Evolutionary conservation across 2,329 filamentous ascomycete species (phyloP), one percentile per base, ranked within the genome.

Genomic region (Colletotrichum endophyticum): DNA sequence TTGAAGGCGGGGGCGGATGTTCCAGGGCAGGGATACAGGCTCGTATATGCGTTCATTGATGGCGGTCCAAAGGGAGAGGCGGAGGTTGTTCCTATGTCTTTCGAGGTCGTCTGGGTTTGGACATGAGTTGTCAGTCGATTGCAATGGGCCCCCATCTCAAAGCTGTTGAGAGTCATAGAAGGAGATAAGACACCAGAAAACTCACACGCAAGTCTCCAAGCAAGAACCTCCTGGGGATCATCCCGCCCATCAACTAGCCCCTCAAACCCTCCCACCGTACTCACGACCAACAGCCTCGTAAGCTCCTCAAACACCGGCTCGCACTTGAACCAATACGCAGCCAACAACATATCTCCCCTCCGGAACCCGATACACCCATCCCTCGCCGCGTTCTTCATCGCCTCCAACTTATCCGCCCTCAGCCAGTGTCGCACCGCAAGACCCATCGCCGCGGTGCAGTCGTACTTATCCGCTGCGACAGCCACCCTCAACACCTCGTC

Each of bases 291-390:
- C n/a, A 25, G 13, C 44, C 34, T 19, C 9, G 70, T 73, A 1
- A 36, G 32, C 63, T 30, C 7, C 49, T 28, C 63, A 39, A 73
- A 76, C 8, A 62, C 63, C 8, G 27, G 19, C 19, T 57, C 70
- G 6, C 57, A 34, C 13, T 49, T 67, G 13, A 68, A 68, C 70
- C 73, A 75, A 15, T 73, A 75, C 2, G 34, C 25, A 15, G 73
- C 73, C 11, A 75, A n/a, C 4, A 73, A 5, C 22, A 75, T 15
- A 8, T 66, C 61, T 0, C 68, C 28, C 28, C 61, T 32, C 28
- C 49, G 3, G 32, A 56, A 56, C 9, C 68, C 49, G 3, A 71
- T 34, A 12, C 36, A 25, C 0, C 68, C 67, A 8, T 32, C 36
- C 32, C 19, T 25, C 11, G 44, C 34, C 16, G 56, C 27, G 15